Conservation (phyloP, 108 stramenopile species). For the Cyclotella cryptica region DNA sequence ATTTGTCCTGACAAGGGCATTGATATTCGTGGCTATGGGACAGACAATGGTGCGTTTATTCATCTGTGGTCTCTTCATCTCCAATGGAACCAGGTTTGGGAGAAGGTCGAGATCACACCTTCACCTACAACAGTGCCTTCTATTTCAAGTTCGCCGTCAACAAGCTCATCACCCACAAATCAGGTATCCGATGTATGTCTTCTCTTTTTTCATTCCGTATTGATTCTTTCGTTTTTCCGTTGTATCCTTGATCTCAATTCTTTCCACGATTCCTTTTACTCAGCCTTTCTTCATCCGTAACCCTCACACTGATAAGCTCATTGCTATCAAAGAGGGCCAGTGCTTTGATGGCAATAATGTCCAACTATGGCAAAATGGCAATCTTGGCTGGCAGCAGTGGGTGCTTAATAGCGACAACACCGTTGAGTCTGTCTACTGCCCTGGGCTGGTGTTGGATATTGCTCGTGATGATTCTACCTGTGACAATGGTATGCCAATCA, state of each 20-base stretch:
- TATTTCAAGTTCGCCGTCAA: not conserved
- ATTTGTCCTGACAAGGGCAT: not conserved
- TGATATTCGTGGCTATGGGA: conserved; percentile 5
- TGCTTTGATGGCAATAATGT: not conserved
- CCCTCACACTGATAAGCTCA: not conserved
- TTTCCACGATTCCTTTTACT: not conserved
- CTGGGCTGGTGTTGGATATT: conserved; percentile 14
- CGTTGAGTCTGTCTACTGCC: conserved; percentile 12
- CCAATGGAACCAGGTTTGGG: not conserved
- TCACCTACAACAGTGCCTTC: not conserved
- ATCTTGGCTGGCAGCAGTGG: not conserved
- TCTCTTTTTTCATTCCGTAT: not conserved
- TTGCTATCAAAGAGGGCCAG: not conserved
- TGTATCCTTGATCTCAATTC: not conserved
- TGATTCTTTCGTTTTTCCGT: not conserved
- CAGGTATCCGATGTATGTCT: not conserved
- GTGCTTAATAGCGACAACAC: not conserved
- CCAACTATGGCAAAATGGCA: not conserved
- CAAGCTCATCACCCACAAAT: not conserved
- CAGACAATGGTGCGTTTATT: not conserved
- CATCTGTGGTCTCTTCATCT: conserved; percentile 1
- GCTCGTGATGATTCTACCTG: not conserved
- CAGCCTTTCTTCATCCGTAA: conserved; percentile 1
- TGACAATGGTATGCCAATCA: not conserved
- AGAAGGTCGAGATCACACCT: not conserved